Evolutionary conservation across 768 basidiomycete genomes (phyloP).

Genomic region (Mycena venus): DNA sequence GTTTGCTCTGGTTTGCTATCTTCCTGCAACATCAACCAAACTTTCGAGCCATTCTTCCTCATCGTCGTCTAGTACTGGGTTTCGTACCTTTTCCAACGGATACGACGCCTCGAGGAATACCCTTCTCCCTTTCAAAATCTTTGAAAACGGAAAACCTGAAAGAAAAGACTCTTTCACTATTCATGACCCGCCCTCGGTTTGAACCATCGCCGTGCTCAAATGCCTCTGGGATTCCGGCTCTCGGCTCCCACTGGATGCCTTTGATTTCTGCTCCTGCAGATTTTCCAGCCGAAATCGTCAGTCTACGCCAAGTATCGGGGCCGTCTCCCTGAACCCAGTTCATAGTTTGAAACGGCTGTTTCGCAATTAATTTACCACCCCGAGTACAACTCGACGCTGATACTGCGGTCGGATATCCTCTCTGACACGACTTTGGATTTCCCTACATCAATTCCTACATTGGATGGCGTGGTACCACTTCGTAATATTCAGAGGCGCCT

Average conservation of each 20-base stretch:
- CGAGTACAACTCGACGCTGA: constrained; percentile 93
- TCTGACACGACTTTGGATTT: constrained; percentile 52
- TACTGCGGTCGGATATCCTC: constrained; percentile 84
- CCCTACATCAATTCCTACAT: constrained; percentile 47
- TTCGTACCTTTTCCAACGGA: too few species aligned
- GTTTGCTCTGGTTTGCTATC: too few species aligned
- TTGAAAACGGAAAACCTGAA: too few species aligned
- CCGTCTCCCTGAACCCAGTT: constrained; percentile 20
- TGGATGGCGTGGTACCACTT: constrained; percentile 55
- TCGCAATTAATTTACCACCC: constrained; percentile 88
- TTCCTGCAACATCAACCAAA: too few species aligned
- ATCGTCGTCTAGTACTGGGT: too few species aligned
- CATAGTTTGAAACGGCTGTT: constrained; percentile 80
- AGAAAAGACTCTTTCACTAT: too few species aligned
- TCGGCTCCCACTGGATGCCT: constrained; percentile 35
- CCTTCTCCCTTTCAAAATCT: too few species aligned
- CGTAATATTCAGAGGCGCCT: constrained; percentile 75
- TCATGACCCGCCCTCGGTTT: constrained; percentile 27
- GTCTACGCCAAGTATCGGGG: constrained; percentile 15
- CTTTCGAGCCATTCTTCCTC: too few species aligned
- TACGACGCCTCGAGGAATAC: too few species aligned
- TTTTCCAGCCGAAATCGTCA: constrained; percentile 53
- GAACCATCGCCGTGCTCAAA: constrained; percentile 25
- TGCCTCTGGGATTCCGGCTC: background rate
- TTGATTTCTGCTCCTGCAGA: constrained; percentile 49